Conservation (phyloP, 257 asterid genomes). For the Solanum clarkiae region DNA sequence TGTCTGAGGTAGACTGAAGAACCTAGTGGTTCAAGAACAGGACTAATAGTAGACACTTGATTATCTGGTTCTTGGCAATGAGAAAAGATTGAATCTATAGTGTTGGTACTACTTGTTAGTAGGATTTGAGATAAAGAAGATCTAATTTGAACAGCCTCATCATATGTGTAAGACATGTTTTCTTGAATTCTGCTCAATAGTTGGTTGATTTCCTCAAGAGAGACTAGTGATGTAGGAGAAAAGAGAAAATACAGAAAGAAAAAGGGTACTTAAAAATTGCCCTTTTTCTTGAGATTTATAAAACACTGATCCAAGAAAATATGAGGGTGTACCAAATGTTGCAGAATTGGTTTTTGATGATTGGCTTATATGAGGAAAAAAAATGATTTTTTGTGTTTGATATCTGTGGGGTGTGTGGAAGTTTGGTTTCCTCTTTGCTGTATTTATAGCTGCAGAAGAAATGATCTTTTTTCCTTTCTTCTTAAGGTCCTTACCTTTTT, state of each 20-base stretch:
- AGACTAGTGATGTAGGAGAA: not conserved
- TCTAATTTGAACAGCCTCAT: constrained; percentile 26
- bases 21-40: constrained; percentile 37
- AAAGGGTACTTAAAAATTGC: not conserved
- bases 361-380: not conserved
- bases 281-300: not conserved
- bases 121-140: constrained; percentile 50
- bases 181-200: constrained; percentile 24
- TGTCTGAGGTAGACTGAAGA: constrained; percentile 54
- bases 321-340: not conserved
- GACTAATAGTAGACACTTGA: not conserved
- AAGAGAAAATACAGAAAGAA: constrained; percentile 1
- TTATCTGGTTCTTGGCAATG: constrained; percentile 24
- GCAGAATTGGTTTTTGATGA: not conserved
- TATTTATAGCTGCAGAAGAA: constrained; percentile 39
- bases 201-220: constrained; percentile 1
- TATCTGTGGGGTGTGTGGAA: not conserved
- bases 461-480: not conserved
- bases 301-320: constrained; percentile 12
- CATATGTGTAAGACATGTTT: constrained; percentile 1
- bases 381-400: not conserved
- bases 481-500: not conserved
- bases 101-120: constrained; percentile 46
- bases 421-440: not conserved
- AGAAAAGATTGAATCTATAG: constrained; percentile 70